Evolutionary conservation across 2,329 filamentous ascomycete species (phyloP).

Genomic region (Trichoderma sp.): DNA sequence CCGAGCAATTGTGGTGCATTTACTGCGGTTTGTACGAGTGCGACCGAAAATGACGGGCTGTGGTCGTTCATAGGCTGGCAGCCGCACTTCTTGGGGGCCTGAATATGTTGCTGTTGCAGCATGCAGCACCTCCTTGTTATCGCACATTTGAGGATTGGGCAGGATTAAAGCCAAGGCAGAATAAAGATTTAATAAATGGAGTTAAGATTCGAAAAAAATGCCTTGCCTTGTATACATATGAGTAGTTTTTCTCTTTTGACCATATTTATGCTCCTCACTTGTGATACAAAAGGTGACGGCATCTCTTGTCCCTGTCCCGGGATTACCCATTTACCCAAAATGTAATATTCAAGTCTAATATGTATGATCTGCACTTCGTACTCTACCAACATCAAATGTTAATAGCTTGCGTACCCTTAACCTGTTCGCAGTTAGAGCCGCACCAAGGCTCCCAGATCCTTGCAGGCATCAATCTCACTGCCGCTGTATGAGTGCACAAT

Average conservation of each 20-base stretch:
- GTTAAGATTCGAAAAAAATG: background rate
- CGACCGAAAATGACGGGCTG: background rate
- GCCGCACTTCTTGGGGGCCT: background rate
- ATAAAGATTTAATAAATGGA: background rate
- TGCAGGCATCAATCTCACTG: background rate
- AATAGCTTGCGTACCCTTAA: background rate
- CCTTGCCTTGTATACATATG: background rate
- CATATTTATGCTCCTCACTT: background rate
- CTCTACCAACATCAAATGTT: background rate
- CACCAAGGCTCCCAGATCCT: background rate
- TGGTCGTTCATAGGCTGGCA: background rate
- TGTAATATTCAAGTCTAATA: background rate
- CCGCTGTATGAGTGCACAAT: background rate
- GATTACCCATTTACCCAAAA: background rate
- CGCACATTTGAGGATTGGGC: background rate
- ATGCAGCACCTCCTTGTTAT: background rate
- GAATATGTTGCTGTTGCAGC: background rate
- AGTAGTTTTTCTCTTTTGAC: background rate
- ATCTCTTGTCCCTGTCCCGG: background rate
- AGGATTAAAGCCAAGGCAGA: constrained; percentile 6
- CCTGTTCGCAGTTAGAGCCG: background rate
- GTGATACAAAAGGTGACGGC: background rate
- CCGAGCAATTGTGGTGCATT: background rate
- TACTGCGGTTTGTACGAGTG: background rate
- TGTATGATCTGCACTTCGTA: background rate